Evolutionary conservation across 148 eudicot species (phyloP).

Genomic region (Rhododendron henanense): DNA sequence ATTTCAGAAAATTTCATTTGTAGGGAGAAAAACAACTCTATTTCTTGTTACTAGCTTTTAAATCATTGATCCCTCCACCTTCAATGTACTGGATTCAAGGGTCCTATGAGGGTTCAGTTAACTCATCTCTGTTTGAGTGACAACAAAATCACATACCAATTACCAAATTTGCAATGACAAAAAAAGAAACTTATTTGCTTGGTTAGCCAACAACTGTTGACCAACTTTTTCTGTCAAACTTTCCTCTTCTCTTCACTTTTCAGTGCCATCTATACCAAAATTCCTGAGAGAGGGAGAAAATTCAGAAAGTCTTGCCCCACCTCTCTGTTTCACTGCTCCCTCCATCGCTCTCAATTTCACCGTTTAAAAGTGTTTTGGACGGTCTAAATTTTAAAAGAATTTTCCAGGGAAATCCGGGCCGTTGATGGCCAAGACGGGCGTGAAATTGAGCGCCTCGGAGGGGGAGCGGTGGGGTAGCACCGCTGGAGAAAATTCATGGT

Average conservation of each 20-base stretch:
- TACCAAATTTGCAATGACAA: neutral
- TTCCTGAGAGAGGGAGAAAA: too few relatives aligned
- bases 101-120: too few relatives aligned
- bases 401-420: too few relatives aligned
- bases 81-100: too few relatives aligned
- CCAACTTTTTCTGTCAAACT: neutral
- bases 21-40: neutral
- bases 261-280: neutral
- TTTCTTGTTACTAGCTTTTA: neutral
- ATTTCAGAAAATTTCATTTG: neutral
- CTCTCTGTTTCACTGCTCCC: too few relatives aligned
- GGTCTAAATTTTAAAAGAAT: too few relatives aligned
- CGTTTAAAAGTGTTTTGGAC: too few relatives aligned
- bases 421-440: too few relatives aligned
- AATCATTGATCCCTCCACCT: neutral
- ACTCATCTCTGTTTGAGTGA: neutral
- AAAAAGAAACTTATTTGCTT: neutral
- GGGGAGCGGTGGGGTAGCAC: too few relatives aligned
- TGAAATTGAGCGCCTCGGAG: too few relatives aligned
- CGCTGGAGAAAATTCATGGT: neutral
- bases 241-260: neutral
- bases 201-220: neutral
- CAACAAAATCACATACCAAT: neutral
- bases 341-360: too few relatives aligned
- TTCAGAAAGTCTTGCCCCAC: too few relatives aligned